Evolutionary conservation across 805 yeast genomes (phyloP).

Genomic region (Starmerella sirachaensis): DNA sequence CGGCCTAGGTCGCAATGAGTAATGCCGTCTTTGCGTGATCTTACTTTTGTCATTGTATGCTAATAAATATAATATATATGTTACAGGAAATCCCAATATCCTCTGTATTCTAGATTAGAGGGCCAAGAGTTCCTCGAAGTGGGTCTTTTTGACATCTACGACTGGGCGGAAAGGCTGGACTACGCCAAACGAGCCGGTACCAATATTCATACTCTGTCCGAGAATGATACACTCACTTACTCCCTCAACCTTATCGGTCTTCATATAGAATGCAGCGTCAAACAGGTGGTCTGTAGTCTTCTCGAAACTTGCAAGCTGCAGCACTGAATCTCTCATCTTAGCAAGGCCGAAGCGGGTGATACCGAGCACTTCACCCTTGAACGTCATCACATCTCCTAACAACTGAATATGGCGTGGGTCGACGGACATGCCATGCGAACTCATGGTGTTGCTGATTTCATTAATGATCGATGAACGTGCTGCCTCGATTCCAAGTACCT

Average conservation of each 20-base stretch:
- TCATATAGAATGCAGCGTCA: conserved; percentile 97
- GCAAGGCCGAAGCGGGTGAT: conserved; percentile 96
- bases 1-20: no score
- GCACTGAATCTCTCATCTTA: conserved; percentile 95
- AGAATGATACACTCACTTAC: conserved; percentile 94
- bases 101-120: not conserved
- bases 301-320: conserved; percentile 94
- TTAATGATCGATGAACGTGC: conserved; percentile 85
- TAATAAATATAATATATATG: not conserved
- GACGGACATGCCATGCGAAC: conserved; percentile 98
- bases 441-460: conserved; percentile 95
- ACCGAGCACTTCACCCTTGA: conserved; percentile 95
- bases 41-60: not conserved
- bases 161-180: conserved; percentile 27
- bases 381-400: conserved; percentile 96
- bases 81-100: not conserved
- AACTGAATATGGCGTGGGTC: conserved; percentile 99
- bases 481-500: conserved; percentile 94
- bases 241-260: conserved; percentile 90
- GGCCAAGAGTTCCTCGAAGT: conserved; percentile 19
- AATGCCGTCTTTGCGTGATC: not conserved
- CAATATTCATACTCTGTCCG: conserved; percentile 95
- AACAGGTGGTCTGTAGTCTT: conserved; percentile 97
- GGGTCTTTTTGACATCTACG: conserved; percentile 14
- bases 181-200: conserved; percentile 92